phyloP scores from a whole-genome alignment of 352 stramenopile species.

The Labyrinthula sp. region DNA sequence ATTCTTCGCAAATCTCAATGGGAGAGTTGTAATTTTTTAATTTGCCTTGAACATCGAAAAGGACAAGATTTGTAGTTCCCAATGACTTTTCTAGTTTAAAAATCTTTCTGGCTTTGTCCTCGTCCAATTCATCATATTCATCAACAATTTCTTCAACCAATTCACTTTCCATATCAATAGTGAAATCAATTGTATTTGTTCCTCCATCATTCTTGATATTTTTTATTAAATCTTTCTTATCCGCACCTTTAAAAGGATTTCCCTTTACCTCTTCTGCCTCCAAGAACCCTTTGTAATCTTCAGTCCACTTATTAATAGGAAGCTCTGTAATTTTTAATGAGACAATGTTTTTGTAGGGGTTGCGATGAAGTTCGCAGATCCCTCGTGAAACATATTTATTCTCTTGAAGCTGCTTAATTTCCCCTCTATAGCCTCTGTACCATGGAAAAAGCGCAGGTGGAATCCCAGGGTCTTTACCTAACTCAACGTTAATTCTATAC shows the following conservation, averaged over 20 bases:
- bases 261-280: slow-evolving; percentile 51
- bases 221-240: slow-evolving; percentile 42
- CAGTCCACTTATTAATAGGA: slow-evolving; percentile 80
- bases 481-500: slow-evolving; percentile 40
- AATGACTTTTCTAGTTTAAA: slow-evolving; percentile 81
- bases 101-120: slow-evolving; percentile 54
- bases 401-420: slow-evolving; percentile 58
- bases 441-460: slow-evolving; percentile 59
- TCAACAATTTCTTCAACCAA: no score
- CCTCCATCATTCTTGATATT: slow-evolving; percentile 75
- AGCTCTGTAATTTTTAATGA: slow-evolving; percentile 84
- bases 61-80: slow-evolving; percentile 85
- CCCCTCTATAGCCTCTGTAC: slow-evolving; percentile 66
- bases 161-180: slow-evolving; percentile 50
- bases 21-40: slow-evolving; percentile 78
- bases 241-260: no score
- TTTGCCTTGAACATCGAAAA: slow-evolving; percentile 61
- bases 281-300: slow-evolving; percentile 81
- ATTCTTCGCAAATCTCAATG: slow-evolving; percentile 72
- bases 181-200: slow-evolving; percentile 68
- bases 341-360: slow-evolving; percentile 56
- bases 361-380: slow-evolving; percentile 65
- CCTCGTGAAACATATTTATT: slow-evolving; percentile 44
- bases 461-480: slow-evolving; percentile 36
- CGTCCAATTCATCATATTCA: slow-evolving; percentile 40